phyloP scores from a whole-genome alignment of 306 rosid genomes.

The Albizia julibrissin region DNA sequence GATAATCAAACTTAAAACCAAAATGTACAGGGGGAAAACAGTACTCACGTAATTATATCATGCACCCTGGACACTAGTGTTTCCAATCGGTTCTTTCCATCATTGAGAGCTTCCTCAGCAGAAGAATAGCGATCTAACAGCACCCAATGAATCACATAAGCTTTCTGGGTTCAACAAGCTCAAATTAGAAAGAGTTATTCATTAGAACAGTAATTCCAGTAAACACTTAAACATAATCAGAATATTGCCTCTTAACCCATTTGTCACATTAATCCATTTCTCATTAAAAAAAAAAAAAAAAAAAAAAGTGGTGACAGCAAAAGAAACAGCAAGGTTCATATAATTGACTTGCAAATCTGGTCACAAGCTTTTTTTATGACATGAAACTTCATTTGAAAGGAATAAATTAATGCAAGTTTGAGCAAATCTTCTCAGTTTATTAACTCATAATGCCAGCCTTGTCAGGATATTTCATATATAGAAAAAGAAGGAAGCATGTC shows the following conservation, averaged over 20 bases:
- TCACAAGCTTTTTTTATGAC: not conserved
- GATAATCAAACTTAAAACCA: slow-evolving; percentile 27
- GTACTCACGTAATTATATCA: slow-evolving; percentile 78
- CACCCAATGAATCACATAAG: slow-evolving; percentile 86
- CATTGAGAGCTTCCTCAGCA: slow-evolving; percentile 68
- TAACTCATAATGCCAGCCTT: not conserved
- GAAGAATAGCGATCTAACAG: slow-evolving; percentile 77
- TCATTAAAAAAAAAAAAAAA: no score
- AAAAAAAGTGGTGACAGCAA: not conserved
- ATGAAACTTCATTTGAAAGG: not conserved
- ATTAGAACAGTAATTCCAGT: slow-evolving; percentile 13
- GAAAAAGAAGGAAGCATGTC: not conserved
- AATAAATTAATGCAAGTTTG: slow-evolving; percentile 1
- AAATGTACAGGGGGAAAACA: slow-evolving; percentile 19
- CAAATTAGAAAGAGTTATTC: slow-evolving; percentile 21
- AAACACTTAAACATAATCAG: not conserved
- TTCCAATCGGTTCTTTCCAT: slow-evolving; percentile 63
- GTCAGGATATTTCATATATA: not conserved
- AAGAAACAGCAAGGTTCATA: not conserved
- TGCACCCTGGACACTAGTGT: slow-evolving; percentile 73
- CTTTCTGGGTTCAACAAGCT: slow-evolving; percentile 64
- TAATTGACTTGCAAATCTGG: not conserved
- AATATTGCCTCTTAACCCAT: not conserved
- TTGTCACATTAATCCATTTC: not conserved
- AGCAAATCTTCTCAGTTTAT: slow-evolving; percentile 14